Conservation (phyloP, 1,284 basidiomycete genomes). For the Ceratobasidium papillatum region DNA sequence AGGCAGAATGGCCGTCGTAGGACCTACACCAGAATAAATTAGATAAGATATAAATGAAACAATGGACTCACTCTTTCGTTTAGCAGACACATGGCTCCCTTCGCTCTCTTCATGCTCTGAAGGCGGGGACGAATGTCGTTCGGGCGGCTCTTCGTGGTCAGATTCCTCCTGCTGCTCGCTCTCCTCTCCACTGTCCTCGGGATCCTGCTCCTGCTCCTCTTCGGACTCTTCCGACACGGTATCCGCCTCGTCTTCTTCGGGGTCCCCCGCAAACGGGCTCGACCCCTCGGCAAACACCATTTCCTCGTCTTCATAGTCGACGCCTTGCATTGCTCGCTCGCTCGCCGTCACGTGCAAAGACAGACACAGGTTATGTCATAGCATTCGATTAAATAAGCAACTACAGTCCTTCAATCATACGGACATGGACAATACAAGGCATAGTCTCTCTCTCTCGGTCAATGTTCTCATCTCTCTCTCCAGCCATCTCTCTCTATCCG, state of each 20-base stretch:
- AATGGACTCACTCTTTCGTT: constrained; percentile 25
- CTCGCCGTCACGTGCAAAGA: constrained; percentile 25
- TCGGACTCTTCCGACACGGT: constrained; percentile 44
- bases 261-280: constrained; percentile 48
- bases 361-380: constrained; percentile 18
- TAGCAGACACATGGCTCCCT: constrained; percentile 37
- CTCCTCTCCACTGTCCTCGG: constrained; percentile 38
- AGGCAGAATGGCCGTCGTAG: constrained; percentile 48
- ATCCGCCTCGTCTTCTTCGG: constrained; percentile 47
- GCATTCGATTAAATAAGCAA: constrained; percentile 38
- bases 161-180: constrained; percentile 40
- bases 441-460: constrained; percentile 3
- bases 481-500: not conserved
- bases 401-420: constrained; percentile 36
- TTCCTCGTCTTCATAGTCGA: constrained; percentile 66
- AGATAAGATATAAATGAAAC: not conserved
- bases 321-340: constrained; percentile 47
- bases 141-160: constrained; percentile 28
- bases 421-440: constrained; percentile 2
- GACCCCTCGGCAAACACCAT: constrained; percentile 36
- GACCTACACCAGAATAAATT: constrained; percentile 24
- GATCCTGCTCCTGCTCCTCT: constrained; percentile 44
- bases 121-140: constrained; percentile 27
- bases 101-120: constrained; percentile 46
- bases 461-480: not conserved